Evolutionary conservation across 2,329 filamentous ascomycete species (phyloP).

Genomic region (Cercospora sesami): DNA sequence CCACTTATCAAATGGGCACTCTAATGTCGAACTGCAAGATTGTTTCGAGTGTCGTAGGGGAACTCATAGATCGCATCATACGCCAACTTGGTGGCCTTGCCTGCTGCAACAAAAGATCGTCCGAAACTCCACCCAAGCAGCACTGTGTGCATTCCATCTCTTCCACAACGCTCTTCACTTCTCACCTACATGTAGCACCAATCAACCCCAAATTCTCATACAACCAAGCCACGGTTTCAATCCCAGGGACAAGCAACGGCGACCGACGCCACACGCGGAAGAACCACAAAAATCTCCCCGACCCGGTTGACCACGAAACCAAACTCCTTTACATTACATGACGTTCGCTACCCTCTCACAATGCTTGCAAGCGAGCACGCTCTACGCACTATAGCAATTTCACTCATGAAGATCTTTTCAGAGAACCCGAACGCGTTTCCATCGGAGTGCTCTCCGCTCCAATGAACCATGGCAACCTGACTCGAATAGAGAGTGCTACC

Average conservation of each 20-base stretch:
- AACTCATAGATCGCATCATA: neutral
- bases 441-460: neutral
- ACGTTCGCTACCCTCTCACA: neutral
- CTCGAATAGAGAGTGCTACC: neutral
- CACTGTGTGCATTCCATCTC: neutral
- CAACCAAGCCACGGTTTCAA: neutral
- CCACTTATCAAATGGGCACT: neutral
- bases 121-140: neutral
- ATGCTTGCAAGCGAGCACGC: neutral
- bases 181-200: neutral
- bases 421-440: neutral
- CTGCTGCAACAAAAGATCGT: neutral
- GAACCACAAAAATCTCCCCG: neutral
- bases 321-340: neutral
- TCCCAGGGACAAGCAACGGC: neutral
- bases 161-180: neutral
- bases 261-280: neutral
- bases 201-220: neutral
- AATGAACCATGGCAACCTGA: neutral
- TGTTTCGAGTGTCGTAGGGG: neutral
- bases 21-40: neutral
- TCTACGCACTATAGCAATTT: neutral
- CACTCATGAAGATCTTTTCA: neutral
- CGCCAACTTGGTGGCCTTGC: neutral
- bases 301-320: neutral